Evolutionary conservation across 768 basidiomycete species (phyloP).

Genomic region (Hericium coralloides): DNA sequence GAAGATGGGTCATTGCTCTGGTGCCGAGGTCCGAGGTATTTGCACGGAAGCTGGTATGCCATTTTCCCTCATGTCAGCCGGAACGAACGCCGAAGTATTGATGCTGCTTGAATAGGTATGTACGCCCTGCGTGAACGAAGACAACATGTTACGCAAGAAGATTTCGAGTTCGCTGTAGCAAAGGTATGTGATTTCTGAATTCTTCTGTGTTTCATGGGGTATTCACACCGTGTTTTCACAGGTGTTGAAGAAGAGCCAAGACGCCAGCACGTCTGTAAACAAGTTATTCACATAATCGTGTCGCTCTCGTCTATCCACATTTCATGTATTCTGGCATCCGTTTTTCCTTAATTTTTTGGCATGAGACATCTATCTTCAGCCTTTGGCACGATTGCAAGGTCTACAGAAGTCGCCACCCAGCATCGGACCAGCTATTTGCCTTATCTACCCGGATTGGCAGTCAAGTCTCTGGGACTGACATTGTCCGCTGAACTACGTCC

Average conservation of each 20-base stretch:
- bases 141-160: slow-evolving; percentile 97
- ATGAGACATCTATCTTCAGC: too few species aligned
- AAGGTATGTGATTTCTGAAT: slow-evolving; percentile 45
- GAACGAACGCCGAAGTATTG: not conserved
- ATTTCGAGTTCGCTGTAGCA: slow-evolving; percentile 97
- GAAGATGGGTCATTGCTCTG: slow-evolving; percentile 99
- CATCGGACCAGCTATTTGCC: too few species aligned
- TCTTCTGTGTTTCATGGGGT: not conserved
- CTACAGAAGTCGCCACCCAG: too few species aligned
- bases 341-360: not conserved
- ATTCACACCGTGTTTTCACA: slow-evolving; percentile 16
- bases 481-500: too few species aligned
- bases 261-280: slow-evolving; percentile 88
- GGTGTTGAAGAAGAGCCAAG: slow-evolving; percentile 95
- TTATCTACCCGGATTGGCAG: too few species aligned
- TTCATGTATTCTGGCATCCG: not conserved
- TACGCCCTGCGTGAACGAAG: slow-evolving; percentile 92
- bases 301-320: not conserved
- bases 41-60: slow-evolving; percentile 87
- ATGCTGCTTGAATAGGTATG: slow-evolving; percentile 52
- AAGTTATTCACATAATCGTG: slow-evolving; percentile 75
- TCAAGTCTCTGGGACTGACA: too few species aligned
- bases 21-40: slow-evolving; percentile 95
- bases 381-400: too few species aligned
- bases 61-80: not conserved